Evolutionary conservation across 163 green algal species (phyloP).

Genomic region (Scenedesmus sp.): DNA sequence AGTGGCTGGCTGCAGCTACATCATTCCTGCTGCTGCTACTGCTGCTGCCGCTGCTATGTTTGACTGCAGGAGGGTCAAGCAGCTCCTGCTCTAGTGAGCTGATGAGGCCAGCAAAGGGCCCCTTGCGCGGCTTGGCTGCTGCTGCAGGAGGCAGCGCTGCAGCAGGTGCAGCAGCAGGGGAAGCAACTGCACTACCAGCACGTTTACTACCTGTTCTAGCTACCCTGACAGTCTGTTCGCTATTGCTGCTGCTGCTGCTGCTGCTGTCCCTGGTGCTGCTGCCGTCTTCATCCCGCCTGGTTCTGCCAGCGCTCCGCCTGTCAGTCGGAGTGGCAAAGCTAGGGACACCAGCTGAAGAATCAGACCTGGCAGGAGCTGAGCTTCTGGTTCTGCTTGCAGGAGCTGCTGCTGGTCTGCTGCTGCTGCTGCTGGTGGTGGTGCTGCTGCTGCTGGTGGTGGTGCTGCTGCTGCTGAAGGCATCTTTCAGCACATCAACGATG

Average conservation of each 20-base stretch:
- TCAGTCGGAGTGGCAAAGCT: neutral
- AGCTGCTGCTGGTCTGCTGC: constrained; percentile 19
- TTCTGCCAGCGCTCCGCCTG: constrained; percentile 1
- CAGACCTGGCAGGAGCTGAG: neutral
- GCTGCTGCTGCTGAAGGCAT: constrained; percentile 33
- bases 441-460: constrained; percentile 17
- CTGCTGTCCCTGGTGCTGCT: neutral
- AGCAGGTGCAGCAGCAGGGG: neutral
- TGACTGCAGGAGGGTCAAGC: neutral
- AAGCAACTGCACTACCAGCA: neutral
- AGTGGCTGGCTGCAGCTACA: neutral
- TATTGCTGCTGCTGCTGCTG: neutral
- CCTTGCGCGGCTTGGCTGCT: constrained; percentile 7
- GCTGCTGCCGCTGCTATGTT: neutral
- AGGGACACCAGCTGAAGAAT: neutral
- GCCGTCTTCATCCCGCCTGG: neutral
- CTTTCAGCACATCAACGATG: constrained; percentile 19
- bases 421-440: constrained; percentile 9
- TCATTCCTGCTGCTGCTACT: constrained; percentile 28
- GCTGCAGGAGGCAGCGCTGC: neutral
- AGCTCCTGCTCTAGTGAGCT: constrained; percentile 13
- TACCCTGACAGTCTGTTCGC: neutral
- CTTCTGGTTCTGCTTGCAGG: neutral
- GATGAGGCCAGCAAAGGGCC: constrained; percentile 23
- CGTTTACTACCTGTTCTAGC: neutral